Percentiles rank a stretch among this genome's conserved stretches.
Evolutionary conservation across 1,284 basidiomycete genomes (phyloP).

Genomic region (Tilletia walkeri): DNA sequence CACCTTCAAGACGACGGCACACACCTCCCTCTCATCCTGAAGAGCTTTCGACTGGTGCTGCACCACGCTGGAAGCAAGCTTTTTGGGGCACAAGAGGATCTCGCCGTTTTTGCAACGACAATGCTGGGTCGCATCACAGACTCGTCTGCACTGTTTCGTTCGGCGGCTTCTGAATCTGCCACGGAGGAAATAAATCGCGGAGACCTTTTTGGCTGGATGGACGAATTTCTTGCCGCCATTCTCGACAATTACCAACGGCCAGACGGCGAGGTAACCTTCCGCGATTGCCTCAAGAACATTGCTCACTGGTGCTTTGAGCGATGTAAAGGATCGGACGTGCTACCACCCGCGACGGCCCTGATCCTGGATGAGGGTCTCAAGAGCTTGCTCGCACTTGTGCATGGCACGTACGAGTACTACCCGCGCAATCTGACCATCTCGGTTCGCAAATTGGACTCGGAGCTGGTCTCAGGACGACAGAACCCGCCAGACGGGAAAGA

Average conservation of each 20-base stretch:
- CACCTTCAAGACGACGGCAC: slow-evolving; percentile 11
- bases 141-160: slow-evolving; percentile 29
- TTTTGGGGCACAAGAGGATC: neutral
- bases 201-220: slow-evolving; percentile 33
- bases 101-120: neutral
- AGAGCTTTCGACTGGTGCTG: neutral
- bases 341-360: neutral
- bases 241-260: neutral
- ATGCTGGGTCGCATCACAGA: slow-evolving; percentile 6
- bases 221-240: slow-evolving; percentile 4
- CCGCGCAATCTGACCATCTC: neutral
- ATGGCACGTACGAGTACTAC: neutral
- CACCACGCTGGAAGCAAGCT: neutral
- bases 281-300: slow-evolving; percentile 42
- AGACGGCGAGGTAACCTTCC: slow-evolving; percentile 29
- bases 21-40: neutral
- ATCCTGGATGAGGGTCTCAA: neutral
- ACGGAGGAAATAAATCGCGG: slow-evolving; percentile 27
- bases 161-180: slow-evolving; percentile 24
- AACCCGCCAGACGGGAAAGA: too few relatives aligned
- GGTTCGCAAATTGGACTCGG: neutral
- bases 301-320: slow-evolving; percentile 48
- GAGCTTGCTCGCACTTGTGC: neutral
- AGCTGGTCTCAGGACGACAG: neutral
- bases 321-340: slow-evolving; percentile 42